Evolutionary conservation across 495 filamentous ascomycete species (phyloP).

Genomic region (Neurospora sp.): DNA sequence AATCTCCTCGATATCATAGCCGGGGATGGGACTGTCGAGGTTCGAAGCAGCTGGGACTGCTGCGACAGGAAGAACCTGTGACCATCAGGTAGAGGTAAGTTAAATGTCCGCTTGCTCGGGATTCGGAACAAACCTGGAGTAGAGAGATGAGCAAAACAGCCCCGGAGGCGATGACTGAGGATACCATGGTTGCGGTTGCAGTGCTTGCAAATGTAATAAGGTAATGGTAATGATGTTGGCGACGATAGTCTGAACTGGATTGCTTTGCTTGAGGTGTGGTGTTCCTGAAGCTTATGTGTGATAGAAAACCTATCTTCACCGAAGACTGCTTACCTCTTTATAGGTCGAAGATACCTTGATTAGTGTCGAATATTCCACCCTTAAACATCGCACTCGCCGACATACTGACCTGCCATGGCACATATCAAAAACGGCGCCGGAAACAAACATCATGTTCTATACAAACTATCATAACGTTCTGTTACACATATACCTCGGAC

Average conservation of each 20-base stretch:
- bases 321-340: not conserved
- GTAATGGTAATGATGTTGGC: not conserved
- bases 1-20: not conserved
- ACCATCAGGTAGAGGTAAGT: too few species aligned
- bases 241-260: not conserved
- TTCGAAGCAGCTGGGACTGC: not conserved
- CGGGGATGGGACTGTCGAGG: not conserved
- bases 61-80: not conserved
- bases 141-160: not conserved
- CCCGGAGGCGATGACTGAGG: not conserved
- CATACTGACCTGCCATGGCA: too few species aligned
- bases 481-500: not conserved
- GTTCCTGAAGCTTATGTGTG: not conserved
- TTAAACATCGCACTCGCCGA: too few species aligned
- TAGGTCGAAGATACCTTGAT: not conserved
- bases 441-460: not conserved
- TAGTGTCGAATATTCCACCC: too few species aligned
- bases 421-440: too few species aligned
- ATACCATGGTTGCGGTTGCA: not conserved
- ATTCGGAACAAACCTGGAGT: not conserved
- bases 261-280: not conserved
- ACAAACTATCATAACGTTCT: not conserved
- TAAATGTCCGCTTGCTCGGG: too few species aligned
- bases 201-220: not conserved
- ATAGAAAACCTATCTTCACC: not conserved